Evolutionary conservation across 306 rosid species (phyloP).

Genomic region (Acacia melanoxylon): DNA sequence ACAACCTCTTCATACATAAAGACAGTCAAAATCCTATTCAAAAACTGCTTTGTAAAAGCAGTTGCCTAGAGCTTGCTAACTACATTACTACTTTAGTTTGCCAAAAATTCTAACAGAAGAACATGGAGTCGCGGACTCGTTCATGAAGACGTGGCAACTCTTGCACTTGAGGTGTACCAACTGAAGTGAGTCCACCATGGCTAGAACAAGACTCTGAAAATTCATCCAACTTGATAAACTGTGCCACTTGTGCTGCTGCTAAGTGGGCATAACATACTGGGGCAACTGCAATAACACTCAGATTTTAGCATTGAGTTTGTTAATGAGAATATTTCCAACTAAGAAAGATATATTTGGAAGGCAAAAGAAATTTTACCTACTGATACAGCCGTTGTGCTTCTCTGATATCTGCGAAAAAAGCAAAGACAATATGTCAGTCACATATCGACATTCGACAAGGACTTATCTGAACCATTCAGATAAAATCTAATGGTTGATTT

Average conservation of each 20-base stretch:
- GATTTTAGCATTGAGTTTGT: not conserved
- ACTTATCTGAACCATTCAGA: not conserved
- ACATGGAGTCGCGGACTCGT: slow-evolving; percentile 30
- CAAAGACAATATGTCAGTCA: not conserved
- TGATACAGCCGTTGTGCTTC: slow-evolving; percentile 47
- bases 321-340: not conserved
- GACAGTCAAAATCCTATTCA: not conserved
- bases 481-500: not conserved
- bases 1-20: no score
- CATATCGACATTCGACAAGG: not conserved
- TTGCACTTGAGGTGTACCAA: not conserved
- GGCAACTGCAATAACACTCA: slow-evolving; percentile 29
- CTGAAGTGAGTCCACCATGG: slow-evolving; percentile 15
- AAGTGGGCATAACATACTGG: slow-evolving; percentile 42
- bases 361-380: slow-evolving; percentile 23
- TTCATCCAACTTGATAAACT: slow-evolving; percentile 41
- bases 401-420: slow-evolving; percentile 32
- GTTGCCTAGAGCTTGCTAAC: not conserved
- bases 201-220: slow-evolving; percentile 21
- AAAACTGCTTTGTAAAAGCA: not conserved
- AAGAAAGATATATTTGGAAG: not conserved
- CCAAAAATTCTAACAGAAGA: slow-evolving; percentile 34
- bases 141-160: slow-evolving; percentile 12
- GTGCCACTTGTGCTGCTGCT: slow-evolving; percentile 43
- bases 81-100: not conserved